Base-by-base conservation (phyloP, 1,284 basidiomycete genomes). In the Athelia psychrophila region DNA sequence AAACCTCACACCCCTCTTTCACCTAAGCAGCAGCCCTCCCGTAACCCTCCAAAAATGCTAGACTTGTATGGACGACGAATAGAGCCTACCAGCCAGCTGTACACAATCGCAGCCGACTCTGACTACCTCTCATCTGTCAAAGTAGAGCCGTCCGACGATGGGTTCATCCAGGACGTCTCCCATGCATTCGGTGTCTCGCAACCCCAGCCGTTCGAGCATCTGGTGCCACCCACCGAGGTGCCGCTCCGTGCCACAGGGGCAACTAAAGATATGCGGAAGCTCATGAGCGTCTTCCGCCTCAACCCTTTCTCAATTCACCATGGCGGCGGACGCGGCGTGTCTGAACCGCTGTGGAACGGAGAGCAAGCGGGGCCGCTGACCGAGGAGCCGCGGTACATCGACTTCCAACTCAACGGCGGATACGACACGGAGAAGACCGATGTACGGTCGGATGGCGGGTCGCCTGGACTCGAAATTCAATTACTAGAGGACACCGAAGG, bases 241-340 rank as follows among this genome's bases (percentile, higher is more conserved):
- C 86, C 87, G 4, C 76, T 88, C 9, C 84, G 87, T 46, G 86
- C 87, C 13, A 87, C 83, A 0, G 81, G 86, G 58, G 86, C 86
- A 2, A 75, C 77, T 54, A 73, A 76, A 45, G 75, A 77, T 40
- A 88, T 88, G 87, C 78, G 81, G 48, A 70, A 72, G 49, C 81
- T 88, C 80, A 90, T 90, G 87, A 77, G 78, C 51, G 80, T 84
- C 13, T 88, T 90, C 64, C 78, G 88, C 10, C 76, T 90, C 57
- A 84, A 90, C 62, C 87, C 86, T 0, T 90, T 90, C 58, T 77
- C 85, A 9, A 80, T 86, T 64, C 83, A 88, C 57, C 80, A 77
- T 52, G 77, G 74, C 53, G 70, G 70, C 16, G 65, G 69, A 33
- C 70, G 68, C 27, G 63, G 70, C 49, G 48, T 60, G 44, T 56